Base-by-base conservation (phyloP, 2,329 filamentous ascomycete species). In the Periconia macrospinosa region DNA sequence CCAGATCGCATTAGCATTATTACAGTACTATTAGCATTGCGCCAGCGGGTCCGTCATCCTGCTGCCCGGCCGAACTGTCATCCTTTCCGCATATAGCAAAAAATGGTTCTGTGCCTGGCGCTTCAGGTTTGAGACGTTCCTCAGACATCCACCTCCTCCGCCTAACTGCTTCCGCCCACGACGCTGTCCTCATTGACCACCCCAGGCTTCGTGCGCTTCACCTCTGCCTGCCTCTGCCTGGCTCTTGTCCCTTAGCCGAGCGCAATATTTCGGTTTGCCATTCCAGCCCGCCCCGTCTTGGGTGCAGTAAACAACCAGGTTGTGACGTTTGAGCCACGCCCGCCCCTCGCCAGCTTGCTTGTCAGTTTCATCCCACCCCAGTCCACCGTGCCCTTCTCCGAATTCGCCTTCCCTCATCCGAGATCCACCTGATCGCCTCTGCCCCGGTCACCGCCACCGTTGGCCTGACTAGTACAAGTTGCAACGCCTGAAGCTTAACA, bases 61-160 rank as follows among this genome's bases (percentile, higher is more conserved):
- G 19, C 45, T 13, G 45, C 17, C 20, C 43, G 42, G 18, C 17
- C 58, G 53, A 50, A 56, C 42, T 50, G 52, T 49, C 58, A 59
- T 54, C 59, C 52, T 55, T 27, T 41, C 50, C 55, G 49, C 61
- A 52, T 37, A 37, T 37, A 60, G 56, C 50, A 60, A 60, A 69
- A 63, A 62, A 74, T 73, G 70, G 46, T 72, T 68, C 53, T 61
- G 59, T 68, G 69, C 67, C 67, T 71, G 59, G 61, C 69, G 69
- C 68, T 72, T 68, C 70, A 72, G 62, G 62, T 69, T 66, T 74
- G 71, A 74, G 68, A 74, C 71, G 65, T 62, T 67, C 65, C 64
- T 73, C 69, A 67, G 59, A 73, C 71, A 68, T 55, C 62, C 60
- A 63, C 60, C 63, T 62, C 61, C 58, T 59, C 52, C 58, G 66